phyloP scores from a whole-genome alignment of 2,329 filamentous ascomycete species.

The Sporothrix brasiliensis region DNA sequence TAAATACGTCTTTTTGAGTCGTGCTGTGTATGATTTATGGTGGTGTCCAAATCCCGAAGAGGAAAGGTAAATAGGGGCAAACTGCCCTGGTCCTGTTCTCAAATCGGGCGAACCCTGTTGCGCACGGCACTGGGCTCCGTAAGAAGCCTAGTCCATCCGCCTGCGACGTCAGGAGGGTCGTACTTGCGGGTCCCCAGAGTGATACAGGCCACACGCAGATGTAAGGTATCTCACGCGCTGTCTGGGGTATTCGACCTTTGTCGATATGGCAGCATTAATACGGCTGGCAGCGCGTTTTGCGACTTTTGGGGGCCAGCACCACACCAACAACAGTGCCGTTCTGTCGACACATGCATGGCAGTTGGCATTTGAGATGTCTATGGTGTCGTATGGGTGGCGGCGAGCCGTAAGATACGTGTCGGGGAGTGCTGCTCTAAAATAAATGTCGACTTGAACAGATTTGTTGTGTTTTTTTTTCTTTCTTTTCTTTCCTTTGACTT shows the following conservation, averaged over 20 bases:
- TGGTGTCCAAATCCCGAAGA: not conserved
- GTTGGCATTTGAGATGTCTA: slow-evolving; percentile 3
- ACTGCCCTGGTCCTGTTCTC: slow-evolving; percentile 13
- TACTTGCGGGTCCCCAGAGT: slow-evolving; percentile 9
- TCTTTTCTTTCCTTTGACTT: too few species aligned
- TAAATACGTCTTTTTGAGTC: not conserved
- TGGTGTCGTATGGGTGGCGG: slow-evolving; percentile 12
- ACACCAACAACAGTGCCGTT: not conserved
- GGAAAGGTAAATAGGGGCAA: not conserved
- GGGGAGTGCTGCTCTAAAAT: not conserved
- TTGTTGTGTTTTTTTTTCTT: not conserved
- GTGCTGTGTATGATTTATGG: not conserved
- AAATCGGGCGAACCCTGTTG: not conserved
- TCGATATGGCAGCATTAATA: not conserved
- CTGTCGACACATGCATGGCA: slow-evolving; percentile 11
- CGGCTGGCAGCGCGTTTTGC: slow-evolving; percentile 8
- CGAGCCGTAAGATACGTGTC: not conserved
- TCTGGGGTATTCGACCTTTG: not conserved
- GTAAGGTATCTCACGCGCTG: slow-evolving; percentile 5
- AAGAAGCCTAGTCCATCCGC: slow-evolving; percentile 4
- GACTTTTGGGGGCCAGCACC: slow-evolving; percentile 6
- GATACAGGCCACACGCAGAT: not conserved
- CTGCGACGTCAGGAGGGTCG: slow-evolving; percentile 23
- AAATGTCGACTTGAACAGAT: not conserved
- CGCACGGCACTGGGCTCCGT: slow-evolving; percentile 10